A percentile compares a stretch with the other conserved stretches of the same genome.
These are phyloP conservation scores for Lasiodiplodia sp. DNA, from an alignment of 2,329 filamentous ascomycete genomes.

Conservation along the genomic window DNA sequence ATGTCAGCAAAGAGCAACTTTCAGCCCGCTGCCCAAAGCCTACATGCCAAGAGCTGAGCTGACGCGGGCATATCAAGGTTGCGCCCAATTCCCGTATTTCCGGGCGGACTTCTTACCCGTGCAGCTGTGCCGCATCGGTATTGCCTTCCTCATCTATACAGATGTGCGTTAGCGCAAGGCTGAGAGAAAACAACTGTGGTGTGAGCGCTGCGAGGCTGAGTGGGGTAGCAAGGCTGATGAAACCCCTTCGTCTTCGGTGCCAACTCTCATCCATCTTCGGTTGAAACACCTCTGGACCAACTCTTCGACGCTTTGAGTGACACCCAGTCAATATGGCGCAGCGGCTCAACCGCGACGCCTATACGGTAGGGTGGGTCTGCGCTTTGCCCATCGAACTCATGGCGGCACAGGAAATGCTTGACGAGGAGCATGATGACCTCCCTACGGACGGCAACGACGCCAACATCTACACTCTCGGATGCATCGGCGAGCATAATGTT, in stretches of 20 bases:
- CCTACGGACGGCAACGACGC: constrained; percentile 31
- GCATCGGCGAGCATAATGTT: constrained; percentile 43
- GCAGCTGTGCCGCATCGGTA: neutral
- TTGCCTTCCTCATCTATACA: constrained; percentile 11
- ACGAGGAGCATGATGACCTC: constrained; percentile 37
- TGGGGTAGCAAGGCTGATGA: constrained; percentile 22
- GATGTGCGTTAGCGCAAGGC: constrained; percentile 16
- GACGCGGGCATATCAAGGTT: too few relatives aligned
- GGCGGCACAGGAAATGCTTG: constrained; percentile 41
- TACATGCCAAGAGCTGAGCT: constrained; percentile 5
- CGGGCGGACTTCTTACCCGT: constrained; percentile 2
- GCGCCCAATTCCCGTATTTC: constrained; percentile 4
- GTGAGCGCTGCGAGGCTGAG: constrained; percentile 23
- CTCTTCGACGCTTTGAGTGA: constrained; percentile 28
- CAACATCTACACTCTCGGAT: constrained; percentile 39
- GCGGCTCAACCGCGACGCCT: constrained; percentile 34
- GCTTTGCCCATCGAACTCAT: constrained; percentile 43
- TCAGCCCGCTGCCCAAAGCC: neutral
- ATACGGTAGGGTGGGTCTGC: constrained; percentile 45
- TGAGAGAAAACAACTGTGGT: neutral
- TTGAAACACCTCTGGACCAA: neutral
- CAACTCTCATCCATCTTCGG: constrained; percentile 2
- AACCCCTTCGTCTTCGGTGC: neutral
- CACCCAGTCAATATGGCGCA: constrained; percentile 29
- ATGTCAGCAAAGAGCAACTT: neutral